phyloP scores from a whole-genome alignment of 257 asterid genomes.

The Dorcoceras hygrometricum region DNA sequence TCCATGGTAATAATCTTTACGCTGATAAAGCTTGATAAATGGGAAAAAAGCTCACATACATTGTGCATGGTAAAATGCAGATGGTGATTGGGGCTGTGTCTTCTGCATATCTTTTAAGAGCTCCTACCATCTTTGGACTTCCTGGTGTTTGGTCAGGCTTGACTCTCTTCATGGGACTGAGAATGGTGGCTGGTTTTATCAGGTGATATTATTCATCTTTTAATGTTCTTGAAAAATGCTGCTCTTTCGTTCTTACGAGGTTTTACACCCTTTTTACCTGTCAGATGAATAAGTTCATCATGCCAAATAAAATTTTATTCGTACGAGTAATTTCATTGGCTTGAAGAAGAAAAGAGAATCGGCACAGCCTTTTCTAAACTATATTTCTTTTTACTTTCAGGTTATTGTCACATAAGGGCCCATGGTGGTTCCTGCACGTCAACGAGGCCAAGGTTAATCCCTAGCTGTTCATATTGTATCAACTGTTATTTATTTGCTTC shows the following conservation, averaged over 20 bases:
- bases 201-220: constrained; percentile 40
- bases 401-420: constrained; percentile 55
- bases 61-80: constrained; percentile 35
- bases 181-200: constrained; percentile 74
- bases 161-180: constrained; percentile 79
- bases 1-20: constrained; percentile 57
- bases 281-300: background rate
- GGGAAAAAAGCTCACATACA: background rate
- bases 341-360: background rate
- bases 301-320: background rate
- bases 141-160: constrained; percentile 91
- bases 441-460: constrained; percentile 42
- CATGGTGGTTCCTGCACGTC: constrained; percentile 94
- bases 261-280: background rate
- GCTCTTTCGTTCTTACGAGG: background rate
- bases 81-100: constrained; percentile 81
- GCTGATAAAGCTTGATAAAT: constrained; percentile 15
- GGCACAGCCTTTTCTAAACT: background rate
- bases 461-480: background rate
- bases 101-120: constrained; percentile 61
- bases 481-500: background rate
- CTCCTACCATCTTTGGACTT: constrained; percentile 67
- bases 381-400: constrained; percentile 36
- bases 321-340: background rate
- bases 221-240: background rate